Evolutionary conservation across 169 alveolate genomes (phyloP).

Genomic region (Cryptosporidium baileyi): DNA sequence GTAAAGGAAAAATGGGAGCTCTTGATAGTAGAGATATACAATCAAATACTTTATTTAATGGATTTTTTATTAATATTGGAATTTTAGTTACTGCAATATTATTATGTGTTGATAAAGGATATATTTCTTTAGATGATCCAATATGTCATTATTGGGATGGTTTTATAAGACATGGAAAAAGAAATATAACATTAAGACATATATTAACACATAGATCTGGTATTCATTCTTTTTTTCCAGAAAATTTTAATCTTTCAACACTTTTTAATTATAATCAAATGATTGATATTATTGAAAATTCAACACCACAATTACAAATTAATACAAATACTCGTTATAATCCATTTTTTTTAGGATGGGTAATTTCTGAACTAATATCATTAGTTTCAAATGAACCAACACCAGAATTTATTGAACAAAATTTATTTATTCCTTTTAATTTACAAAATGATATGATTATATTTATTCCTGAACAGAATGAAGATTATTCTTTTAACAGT

Average conservation of each 20-base stretch:
- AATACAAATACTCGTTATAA: conserved; percentile 9
- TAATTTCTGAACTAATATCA: conserved; percentile 36
- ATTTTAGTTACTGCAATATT: conserved; percentile 74
- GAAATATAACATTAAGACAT: conserved; percentile 74
- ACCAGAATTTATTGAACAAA: neutral
- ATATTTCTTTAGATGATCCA: conserved; percentile 71
- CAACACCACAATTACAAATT: conserved; percentile 32
- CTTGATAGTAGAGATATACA: neutral
- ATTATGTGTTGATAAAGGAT: conserved; percentile 72
- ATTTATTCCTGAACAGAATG: neutral
- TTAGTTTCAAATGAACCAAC: conserved; percentile 37
- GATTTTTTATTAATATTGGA: conserved; percentile 63
- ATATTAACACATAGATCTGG: conserved; percentile 73
- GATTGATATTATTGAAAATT: conserved; percentile 72
- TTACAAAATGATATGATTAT: conserved; percentile 15
- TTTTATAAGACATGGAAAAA: conserved; percentile 74
- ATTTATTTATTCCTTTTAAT: conserved; percentile 14
- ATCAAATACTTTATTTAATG: conserved; percentile 19
- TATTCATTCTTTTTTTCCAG: conserved; percentile 73
- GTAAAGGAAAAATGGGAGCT: conserved; percentile 75
- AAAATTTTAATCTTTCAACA: conserved; percentile 70
- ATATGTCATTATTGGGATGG: conserved; percentile 78
- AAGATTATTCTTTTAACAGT: neutral
- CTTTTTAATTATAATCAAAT: conserved; percentile 68
- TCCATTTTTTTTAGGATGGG: conserved; percentile 56